phyloP scores from a whole-genome alignment of 345 rosid genomes.

The Mercurialis annua region DNA sequence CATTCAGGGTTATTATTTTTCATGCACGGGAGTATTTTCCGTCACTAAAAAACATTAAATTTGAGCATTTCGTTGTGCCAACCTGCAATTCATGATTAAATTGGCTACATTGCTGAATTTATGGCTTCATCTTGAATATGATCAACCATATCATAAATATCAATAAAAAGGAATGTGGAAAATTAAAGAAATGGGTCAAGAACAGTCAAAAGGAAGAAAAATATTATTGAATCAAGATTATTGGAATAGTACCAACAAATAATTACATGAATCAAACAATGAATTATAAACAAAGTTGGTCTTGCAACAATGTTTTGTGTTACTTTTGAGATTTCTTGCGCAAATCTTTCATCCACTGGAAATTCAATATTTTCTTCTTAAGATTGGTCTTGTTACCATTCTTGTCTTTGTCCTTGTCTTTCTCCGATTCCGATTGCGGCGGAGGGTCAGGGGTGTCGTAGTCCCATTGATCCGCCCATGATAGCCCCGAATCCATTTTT shows the following conservation, averaged over 20 bases:
- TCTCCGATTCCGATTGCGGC: constrained; percentile 15
- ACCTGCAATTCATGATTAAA: no score
- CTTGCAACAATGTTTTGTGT: not conserved
- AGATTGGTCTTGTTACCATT: constrained; percentile 27
- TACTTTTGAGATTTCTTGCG: constrained; percentile 24
- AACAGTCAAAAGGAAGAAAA: not conserved
- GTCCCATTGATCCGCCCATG: constrained; percentile 81
- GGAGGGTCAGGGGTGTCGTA: constrained; percentile 35
- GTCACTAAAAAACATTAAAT: no score
- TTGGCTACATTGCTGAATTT: no score
- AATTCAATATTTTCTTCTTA: constrained; percentile 16
- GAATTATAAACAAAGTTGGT: no score
- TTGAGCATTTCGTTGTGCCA: no score
- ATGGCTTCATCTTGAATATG: no score
- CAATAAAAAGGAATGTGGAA: not conserved
- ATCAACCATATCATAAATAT: no score
- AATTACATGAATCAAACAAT: no score
- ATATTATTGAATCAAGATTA: not conserved
- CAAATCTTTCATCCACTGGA: constrained; percentile 32
- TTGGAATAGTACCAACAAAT: no score
- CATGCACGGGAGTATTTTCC: no score
- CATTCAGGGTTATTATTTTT: no score
- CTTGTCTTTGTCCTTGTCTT: constrained; percentile 31
- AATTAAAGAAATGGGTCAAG: not conserved
- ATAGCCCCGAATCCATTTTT: constrained; percentile 50